Percentiles rank a stretch among this genome's conserved stretches.
phyloP scores from a whole-genome alignment of 192 early-diverging fungal genomes.

The Dimargaris xerosporica region DNA sequence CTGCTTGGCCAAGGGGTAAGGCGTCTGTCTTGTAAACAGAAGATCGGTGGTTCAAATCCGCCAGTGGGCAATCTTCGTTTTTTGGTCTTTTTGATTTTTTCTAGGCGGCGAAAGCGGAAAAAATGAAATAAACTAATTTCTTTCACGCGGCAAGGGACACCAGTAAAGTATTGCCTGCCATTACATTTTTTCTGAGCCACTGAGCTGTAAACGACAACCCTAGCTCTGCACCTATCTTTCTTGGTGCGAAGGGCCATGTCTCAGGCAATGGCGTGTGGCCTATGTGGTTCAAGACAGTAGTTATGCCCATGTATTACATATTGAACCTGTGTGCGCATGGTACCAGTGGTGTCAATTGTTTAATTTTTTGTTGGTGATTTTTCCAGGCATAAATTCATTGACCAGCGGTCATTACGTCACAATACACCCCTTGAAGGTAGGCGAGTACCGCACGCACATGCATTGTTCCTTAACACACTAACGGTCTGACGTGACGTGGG shows the following conservation, averaged over 20 bases:
- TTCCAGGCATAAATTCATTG: background rate
- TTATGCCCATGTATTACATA: too few relatives aligned
- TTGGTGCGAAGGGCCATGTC: too few relatives aligned
- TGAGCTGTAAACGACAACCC: too few relatives aligned
- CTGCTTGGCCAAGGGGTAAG: slow-evolving; percentile 49
- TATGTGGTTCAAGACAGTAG: too few relatives aligned
- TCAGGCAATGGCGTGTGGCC: too few relatives aligned
- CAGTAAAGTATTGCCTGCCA: too few relatives aligned
- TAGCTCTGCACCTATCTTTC: too few relatives aligned
- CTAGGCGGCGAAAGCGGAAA: background rate
- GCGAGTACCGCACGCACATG: background rate
- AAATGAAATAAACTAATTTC: background rate
- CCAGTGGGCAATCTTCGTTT: slow-evolving; percentile 24
- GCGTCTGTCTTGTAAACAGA: slow-evolving; percentile 64
- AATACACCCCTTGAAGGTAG: background rate
- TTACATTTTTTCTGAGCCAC: too few relatives aligned
- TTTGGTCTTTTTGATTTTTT: background rate
- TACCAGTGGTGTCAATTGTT: too few relatives aligned
- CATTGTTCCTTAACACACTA: background rate
- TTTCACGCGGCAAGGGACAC: background rate
- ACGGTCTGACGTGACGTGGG: background rate
- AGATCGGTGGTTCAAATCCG: slow-evolving; percentile 54
- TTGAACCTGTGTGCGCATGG: too few relatives aligned
- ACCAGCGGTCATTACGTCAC: background rate
- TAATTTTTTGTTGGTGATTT: background rate